A percentile compares a stretch with the other conserved stretches of the same genome.
Evolutionary conservation across 2,329 filamentous ascomycete species (phyloP).

Genomic region (Nannizzia gypsea): DNA sequence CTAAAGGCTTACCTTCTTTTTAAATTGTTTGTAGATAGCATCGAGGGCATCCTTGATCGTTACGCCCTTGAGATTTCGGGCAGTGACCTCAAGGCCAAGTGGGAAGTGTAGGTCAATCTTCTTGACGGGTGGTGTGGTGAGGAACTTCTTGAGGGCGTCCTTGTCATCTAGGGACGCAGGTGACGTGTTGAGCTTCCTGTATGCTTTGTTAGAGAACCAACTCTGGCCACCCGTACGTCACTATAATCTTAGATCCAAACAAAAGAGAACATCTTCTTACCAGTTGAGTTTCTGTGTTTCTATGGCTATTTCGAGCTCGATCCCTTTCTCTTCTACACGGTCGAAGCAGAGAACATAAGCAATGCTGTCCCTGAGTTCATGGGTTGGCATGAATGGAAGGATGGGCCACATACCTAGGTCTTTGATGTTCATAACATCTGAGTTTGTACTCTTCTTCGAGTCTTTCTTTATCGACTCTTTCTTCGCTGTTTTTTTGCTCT

Average conservation of each 20-base stretch:
- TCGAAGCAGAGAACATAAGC: not conserved
- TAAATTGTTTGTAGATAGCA: conserved; percentile 90
- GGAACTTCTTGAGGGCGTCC: conserved; percentile 66
- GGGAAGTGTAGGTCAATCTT: conserved; percentile 91
- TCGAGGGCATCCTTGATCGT: conserved; percentile 96
- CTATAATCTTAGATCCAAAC: no score
- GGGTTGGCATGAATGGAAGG: not conserved
- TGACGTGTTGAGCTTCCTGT: conserved; percentile 89
- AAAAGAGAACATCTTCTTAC: conserved; percentile 42
- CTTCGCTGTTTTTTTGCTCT: conserved; percentile 37
- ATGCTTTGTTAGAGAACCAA: not conserved
- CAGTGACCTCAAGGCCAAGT: conserved; percentile 73
- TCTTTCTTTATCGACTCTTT: no score
- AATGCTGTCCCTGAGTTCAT: not conserved
- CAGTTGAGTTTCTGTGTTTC: conserved; percentile 84
- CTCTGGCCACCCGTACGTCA: no score
- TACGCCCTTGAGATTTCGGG: conserved; percentile 83
- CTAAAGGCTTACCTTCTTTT: conserved; percentile 70
- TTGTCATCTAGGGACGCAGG: conserved; percentile 67
- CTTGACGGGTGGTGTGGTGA: conserved; percentile 75
- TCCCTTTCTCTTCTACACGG: conserved; percentile 56
- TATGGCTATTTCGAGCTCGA: conserved; percentile 58
- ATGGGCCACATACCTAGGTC: conserved; percentile 57
- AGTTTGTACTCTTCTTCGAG: conserved; percentile 48
- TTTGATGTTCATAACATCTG: conserved; percentile 70